Evolutionary conservation across 768 basidiomycete genomes (phyloP).

Genomic region (Mrakia blollopis): DNA sequence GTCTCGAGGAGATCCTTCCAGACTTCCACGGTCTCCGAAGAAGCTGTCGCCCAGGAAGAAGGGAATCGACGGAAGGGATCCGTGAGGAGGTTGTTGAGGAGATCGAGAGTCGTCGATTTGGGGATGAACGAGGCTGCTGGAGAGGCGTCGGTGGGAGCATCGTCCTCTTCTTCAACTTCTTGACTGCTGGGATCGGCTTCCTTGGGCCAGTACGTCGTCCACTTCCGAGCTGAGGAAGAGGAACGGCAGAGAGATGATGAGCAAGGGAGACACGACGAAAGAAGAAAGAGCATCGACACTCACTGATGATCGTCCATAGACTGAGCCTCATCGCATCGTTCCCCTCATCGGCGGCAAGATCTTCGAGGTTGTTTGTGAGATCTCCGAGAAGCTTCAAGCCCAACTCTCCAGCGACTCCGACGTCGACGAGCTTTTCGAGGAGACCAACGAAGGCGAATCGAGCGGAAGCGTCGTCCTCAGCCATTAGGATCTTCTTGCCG

Average conservation of each 20-base stretch:
- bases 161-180: constrained; percentile 1
- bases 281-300: not conserved
- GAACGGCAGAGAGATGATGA: not conserved
- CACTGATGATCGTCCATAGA: constrained; percentile 25
- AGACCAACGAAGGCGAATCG: constrained; percentile 10
- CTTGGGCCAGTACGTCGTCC: constrained; percentile 22
- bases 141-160: not conserved
- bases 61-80: constrained; percentile 31
- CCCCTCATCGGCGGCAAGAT: constrained; percentile 22
- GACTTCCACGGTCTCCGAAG: not conserved
- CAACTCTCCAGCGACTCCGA: constrained; percentile 17
- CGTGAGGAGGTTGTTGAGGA: constrained; percentile 30
- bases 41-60: constrained; percentile 16
- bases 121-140: constrained; percentile 2
- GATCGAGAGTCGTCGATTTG: constrained; percentile 20
- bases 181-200: not conserved
- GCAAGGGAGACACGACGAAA: not conserved
- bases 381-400: constrained; percentile 31
- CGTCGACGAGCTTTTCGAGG: constrained; percentile 23
- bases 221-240: constrained; percentile 11
- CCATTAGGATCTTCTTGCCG: not conserved
- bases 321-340: constrained; percentile 20
- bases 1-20: constrained; percentile 28
- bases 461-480: not conserved
- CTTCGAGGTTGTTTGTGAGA: constrained; percentile 27